A percentile compares a stretch with the other conserved stretches of the same genome.
These are phyloP conservation scores for Monosporascus sp. DNA, from an alignment of 2,329 filamentous ascomycete species.

Conservation along the genomic window DNA sequence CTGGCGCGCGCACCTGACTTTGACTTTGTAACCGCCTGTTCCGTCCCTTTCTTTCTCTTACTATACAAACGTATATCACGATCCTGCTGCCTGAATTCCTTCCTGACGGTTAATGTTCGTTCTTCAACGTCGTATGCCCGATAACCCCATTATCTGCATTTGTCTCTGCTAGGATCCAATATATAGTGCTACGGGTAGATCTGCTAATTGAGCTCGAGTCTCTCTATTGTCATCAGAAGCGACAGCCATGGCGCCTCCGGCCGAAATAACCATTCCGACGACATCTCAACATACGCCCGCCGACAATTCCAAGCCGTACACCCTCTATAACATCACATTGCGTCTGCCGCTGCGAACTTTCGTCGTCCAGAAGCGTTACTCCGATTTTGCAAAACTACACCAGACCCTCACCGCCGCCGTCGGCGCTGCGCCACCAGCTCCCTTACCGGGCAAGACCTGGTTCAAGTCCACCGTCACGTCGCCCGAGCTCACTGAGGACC, in stretches of 20 bases:
- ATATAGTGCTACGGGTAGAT: background rate
- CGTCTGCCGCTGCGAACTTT: slow-evolving; percentile 72
- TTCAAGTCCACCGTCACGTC: slow-evolving; percentile 67
- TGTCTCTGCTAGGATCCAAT: background rate
- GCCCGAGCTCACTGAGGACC: slow-evolving; percentile 63
- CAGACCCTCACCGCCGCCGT: slow-evolving; percentile 53
- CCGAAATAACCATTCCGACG: slow-evolving; percentile 64
- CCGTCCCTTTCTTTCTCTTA: background rate
- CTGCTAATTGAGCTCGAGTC: background rate
- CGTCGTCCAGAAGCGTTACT: slow-evolving; percentile 76
- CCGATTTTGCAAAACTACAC: slow-evolving; percentile 69
- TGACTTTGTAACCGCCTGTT: background rate
- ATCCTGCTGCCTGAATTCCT: no score
- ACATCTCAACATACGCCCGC: slow-evolving; percentile 48
- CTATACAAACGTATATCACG: no score
- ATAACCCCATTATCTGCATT: no score
- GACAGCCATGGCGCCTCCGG: slow-evolving; percentile 54
- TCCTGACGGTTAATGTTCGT: no score
- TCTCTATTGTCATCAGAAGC: background rate
- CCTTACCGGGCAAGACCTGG: slow-evolving; percentile 72
- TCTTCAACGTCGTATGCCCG: no score
- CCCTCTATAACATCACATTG: slow-evolving; percentile 72
- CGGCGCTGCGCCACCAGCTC: slow-evolving; percentile 57
- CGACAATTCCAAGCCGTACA: slow-evolving; percentile 61
- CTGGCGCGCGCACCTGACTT: background rate